Evolutionary conservation across 106 monocot species (phyloP).

Genomic region (Acanthochlamys bracteata): DNA sequence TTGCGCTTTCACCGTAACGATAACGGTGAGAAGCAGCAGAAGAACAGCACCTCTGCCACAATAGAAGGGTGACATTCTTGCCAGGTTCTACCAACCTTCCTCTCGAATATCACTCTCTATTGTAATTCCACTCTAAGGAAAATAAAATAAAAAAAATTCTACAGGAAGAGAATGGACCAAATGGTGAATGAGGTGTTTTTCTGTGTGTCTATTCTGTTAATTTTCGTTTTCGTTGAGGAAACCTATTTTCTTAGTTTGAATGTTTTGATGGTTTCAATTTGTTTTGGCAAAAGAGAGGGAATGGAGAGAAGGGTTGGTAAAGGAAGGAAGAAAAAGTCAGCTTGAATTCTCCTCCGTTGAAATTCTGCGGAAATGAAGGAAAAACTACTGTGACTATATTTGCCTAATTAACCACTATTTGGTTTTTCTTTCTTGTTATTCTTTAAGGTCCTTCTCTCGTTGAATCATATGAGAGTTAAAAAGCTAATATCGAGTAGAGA

Average conservation of each 20-base stretch:
- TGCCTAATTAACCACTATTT: too few species aligned
- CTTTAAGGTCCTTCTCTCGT: too few species aligned
- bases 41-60: neutral
- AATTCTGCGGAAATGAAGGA: neutral
- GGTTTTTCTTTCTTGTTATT: too few species aligned
- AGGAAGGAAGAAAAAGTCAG: neutral
- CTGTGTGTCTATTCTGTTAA: neutral
- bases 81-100: too few species aligned
- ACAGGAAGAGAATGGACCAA: neutral
- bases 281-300: neutral
- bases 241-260: neutral
- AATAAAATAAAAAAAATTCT: neutral
- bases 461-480: too few species aligned
- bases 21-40: constrained; percentile 8
- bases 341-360: constrained; percentile 1
- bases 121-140: too few species aligned
- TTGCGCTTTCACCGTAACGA: constrained; percentile 4
- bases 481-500: too few species aligned
- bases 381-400: neutral
- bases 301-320: neutral
- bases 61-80: neutral
- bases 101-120: neutral
- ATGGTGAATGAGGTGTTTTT: neutral
- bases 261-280: neutral
- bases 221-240: too few species aligned